Evolutionary conservation across 768 basidiomycete species (phyloP), one percentile per base, ranked within the genome.

Genomic region (Mycena crocata): DNA sequence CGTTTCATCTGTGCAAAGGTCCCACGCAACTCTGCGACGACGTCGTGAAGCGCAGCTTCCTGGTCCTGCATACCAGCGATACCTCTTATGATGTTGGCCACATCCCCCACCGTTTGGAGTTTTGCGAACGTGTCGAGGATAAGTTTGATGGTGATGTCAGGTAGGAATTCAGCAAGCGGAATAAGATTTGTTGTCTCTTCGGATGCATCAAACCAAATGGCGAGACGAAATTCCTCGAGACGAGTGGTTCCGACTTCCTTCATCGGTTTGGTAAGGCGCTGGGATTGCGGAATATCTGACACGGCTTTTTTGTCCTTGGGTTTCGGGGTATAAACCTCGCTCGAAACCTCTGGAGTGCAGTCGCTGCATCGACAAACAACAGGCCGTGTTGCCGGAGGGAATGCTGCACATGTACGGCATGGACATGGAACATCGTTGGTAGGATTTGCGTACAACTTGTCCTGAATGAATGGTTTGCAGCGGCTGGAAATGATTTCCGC

Each of bases 201-300:
- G 2, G 50, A 32, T 10, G 30, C 39, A 17, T 62, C 35, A 32
- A 40, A 44, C 50, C 50, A 62, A 15, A 62, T 23, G 1, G 23
- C 26, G 14, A 46, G 19, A 1, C 44, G 61, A 51, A 62, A 55
- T 23, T 54, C 51, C 32, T 62, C 42, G 12, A 62, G 40, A 6
- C 44, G 51, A 14, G 26, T 7, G 9, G n/a, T 42, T 6, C 51
- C 61, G 15, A 30, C 61, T 10, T 3, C 31, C 34, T 62, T 62
- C 61, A 62, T 61, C 19, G 21, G 2, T 44, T 61, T 61, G 4
- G 60, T 61, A 2, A 62, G 19, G 30, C 51, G 61, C 28, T 55
- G 30, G 1, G 14, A 9, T n/a, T 44, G 40, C 3, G 61, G 61
- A 35, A 62, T 62, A n/a, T 54, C 61, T 1, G 31, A 32, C 0